phyloP scores from a whole-genome alignment of 2,329 filamentous ascomycete genomes.

The Fonsecaea nubica region DNA sequence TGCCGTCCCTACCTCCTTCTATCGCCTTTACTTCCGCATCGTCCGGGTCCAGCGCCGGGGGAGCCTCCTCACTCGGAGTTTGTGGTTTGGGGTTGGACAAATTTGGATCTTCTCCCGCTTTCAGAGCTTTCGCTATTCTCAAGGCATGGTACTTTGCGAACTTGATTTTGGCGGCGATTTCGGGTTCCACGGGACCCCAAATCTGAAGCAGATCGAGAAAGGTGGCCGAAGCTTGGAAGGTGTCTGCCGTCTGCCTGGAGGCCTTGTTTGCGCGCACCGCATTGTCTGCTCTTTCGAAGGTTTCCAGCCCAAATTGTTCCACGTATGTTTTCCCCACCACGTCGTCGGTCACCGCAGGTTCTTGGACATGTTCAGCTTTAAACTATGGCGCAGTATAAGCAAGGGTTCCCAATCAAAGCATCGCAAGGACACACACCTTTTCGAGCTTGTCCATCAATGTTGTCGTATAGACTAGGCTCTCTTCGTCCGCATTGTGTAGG shows the following conservation, averaged over 20 bases:
- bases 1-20: conserved; percentile 48
- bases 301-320: conserved; percentile 90
- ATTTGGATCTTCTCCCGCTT: conserved; percentile 90
- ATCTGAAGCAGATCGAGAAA: conserved; percentile 88
- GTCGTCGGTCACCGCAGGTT: conserved; percentile 87
- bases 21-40: conserved; percentile 70
- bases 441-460: conserved; percentile 91
- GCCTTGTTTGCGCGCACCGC: conserved; percentile 83
- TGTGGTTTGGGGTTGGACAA: conserved; percentile 78
- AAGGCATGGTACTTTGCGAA: conserved; percentile 96
- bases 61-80: conserved; percentile 53
- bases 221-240: conserved; percentile 87
- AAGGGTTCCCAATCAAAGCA: not conserved
- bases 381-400: conserved; percentile 53
- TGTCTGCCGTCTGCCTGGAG: conserved; percentile 89
- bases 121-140: conserved; percentile 87
- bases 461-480: conserved; percentile 80
- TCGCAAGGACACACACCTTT: conserved; percentile 58
- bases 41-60: conserved; percentile 63
- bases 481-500: conserved; percentile 78
- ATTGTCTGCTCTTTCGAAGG: conserved; percentile 82
- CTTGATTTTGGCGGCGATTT: conserved; percentile 85
- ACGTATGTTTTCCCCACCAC: conserved; percentile 87
- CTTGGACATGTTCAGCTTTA: conserved; percentile 73
- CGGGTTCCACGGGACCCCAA: conserved; percentile 77